Evolutionary conservation across 176 grass and related monocot species (phyloP), one percentile per base, ranked within the genome.

Genomic region (Otatea glauca): DNA sequence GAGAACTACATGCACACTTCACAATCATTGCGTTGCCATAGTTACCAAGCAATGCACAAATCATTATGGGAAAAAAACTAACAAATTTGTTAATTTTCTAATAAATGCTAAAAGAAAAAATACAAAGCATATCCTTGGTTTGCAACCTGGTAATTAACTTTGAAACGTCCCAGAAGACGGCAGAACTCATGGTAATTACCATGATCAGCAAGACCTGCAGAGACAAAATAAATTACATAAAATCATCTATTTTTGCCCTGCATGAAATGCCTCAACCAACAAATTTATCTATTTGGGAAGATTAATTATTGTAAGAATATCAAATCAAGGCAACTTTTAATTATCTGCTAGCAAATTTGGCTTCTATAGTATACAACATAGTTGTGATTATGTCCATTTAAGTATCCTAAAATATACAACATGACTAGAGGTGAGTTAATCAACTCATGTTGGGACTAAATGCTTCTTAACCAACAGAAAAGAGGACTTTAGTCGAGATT

Each of bases 141-240:
- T 32, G 3, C 23, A 83, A 86, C 97, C 97, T 99, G 97, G 75
- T 91, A 96, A 67, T 96, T 99, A 72, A 96, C 93, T 92, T 99
- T 99, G 78, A 99, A 99, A 81, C 97, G 97, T 38, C 97, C 97
- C 24, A 99, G 76, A 50, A 99, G 88, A 45, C 92, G 97, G 80
- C 97, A 99, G 83, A 99, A 99, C 76, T 99, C 97, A 41, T 99
- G 97, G 90, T 99, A 99, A 79, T 99, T 99, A 34, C 93, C 97
- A 96, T 99, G 97, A 94, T 96, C 93, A 91, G 93, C 93, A 74
- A 99, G 93, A 68, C 97, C 97, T 99, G 81, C 49, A 81, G 73
- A 54, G 27, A 50, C 14, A 74, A 86, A 80, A 72, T 71, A 65
- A 84, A 83, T 74, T 67, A 11, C 56, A 48, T 83, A 41, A 83